Evolutionary conservation across 176 grass and related monocot species (phyloP), one percentile per base, ranked within the genome.

Genomic region (Phyllostachys edulis): DNA sequence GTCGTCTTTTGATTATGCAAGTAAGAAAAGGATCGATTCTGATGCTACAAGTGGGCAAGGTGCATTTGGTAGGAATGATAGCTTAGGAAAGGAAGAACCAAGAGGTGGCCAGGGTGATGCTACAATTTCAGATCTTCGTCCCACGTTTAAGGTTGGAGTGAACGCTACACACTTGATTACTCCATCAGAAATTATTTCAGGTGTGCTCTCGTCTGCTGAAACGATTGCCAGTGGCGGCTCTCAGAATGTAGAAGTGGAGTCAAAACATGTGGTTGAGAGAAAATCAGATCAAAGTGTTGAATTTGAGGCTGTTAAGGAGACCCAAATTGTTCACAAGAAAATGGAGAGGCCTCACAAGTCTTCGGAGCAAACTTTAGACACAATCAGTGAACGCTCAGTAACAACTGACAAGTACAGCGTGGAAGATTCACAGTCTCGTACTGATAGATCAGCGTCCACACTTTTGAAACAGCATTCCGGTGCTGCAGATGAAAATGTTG

Each of bases 181-280:
- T 85, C 91, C 87, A 45, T 93, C 87, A 64, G 89, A 93, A 90
- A 95, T 93, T 73, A 82, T 98, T 83, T 91, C 92, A 75, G 92
- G 92, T 85, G 82, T 89, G 38, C 69, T 90, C 46, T 64, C 87
- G n/a, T 77, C 89, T 69, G 61, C 85, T 62, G 90, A 92, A 83
- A 85, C 9, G 0, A 71, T 20, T 76, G 44, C 38, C 39, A 85
- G 34, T 73, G 75, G 77, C 36, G 90, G 24, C 16, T 81, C 55
- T 20, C 85, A 77, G 36, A 90, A 63, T 76, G 45, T 76, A 71
- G 63, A 87, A 61, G 23, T 64, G 14, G 92, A 83, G 39, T 56
- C 66, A 71, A 92, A 91, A 82, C 37, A 85, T 76, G 73, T 73
- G 15, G 69, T 75, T 73, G 74, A 77, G 85, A 69, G 70, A 85